A percentile compares a stretch with the other conserved stretches of the same genome.
These are phyloP conservation scores for Aspergillus intermedius DNA, from an alignment of 2,329 filamentous ascomycete species.

Conservation along the genomic window DNA sequence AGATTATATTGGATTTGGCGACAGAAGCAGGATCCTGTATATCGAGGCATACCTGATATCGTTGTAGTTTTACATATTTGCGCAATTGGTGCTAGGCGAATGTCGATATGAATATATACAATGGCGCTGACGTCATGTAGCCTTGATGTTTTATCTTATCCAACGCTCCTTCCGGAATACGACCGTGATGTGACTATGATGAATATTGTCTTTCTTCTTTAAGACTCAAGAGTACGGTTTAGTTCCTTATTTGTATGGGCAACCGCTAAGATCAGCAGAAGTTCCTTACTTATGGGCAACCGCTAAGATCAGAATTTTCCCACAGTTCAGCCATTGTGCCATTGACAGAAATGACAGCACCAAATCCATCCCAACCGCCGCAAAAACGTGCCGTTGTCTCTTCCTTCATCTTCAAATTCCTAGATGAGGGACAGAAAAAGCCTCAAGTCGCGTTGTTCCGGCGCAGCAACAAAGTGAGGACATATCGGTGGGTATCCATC, in stretches of 20 bases:
- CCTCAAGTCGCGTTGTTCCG: constrained; percentile 56
- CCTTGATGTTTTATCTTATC: background rate
- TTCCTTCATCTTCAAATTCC: constrained; percentile 35
- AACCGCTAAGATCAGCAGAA: background rate
- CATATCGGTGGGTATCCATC: constrained; percentile 46
- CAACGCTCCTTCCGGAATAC: background rate
- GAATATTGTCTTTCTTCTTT: background rate
- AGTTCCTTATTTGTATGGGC: background rate
- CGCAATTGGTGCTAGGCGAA: background rate
- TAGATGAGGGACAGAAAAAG: constrained; percentile 11
- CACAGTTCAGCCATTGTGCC: background rate
- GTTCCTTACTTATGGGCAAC: background rate
- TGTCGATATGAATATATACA: background rate
- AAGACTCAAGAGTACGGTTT: background rate
- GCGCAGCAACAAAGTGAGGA: constrained; percentile 53
- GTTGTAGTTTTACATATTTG: too few species aligned
- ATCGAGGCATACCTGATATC: constrained; percentile 18
- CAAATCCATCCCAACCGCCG: constrained; percentile 9
- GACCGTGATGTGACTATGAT: background rate
- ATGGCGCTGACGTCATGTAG: background rate
- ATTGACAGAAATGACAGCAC: constrained; percentile 3
- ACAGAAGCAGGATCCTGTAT: constrained; percentile 45
- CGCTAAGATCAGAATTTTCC: background rate
- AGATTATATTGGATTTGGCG: constrained; percentile 43
- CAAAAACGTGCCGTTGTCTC: constrained; percentile 36